Evolutionary conservation across 2,329 filamentous ascomycete species (phyloP).

Genomic region (Proliferodiscus dingleyae): DNA sequence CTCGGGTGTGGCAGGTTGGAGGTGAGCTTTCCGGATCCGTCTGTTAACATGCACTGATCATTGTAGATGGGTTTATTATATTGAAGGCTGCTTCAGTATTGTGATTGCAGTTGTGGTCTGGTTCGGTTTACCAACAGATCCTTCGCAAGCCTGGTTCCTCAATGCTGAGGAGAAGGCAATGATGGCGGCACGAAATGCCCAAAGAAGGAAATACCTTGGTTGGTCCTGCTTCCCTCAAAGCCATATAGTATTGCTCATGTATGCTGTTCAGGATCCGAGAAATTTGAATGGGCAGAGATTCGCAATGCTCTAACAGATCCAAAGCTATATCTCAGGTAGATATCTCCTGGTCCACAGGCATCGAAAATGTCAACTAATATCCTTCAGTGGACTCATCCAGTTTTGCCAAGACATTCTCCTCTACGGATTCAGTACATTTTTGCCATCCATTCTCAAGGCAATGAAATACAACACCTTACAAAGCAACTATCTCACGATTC

Average conservation of each 20-base stretch:
- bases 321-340: conserved; percentile 41
- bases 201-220: conserved; percentile 38
- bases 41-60: neutral
- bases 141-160: conserved; percentile 44
- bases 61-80: conserved; percentile 41
- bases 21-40: conserved; percentile 36
- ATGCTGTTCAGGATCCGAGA: conserved; percentile 35
- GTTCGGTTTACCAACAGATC: conserved; percentile 44
- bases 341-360: neutral
- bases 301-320: conserved; percentile 42
- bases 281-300: conserved; percentile 48
- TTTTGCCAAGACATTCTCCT: conserved; percentile 16
- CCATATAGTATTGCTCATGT: neutral
- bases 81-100: conserved; percentile 44
- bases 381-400: conserved; percentile 31
- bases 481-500: conserved; percentile 50
- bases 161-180: conserved; percentile 43
- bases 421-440: conserved; percentile 55
- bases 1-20: conserved; percentile 40
- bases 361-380: neutral
- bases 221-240: neutral
- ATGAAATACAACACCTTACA: conserved; percentile 48
- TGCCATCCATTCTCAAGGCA: conserved; percentile 49
- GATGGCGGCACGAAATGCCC: conserved; percentile 44
- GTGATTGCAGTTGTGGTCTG: conserved; percentile 40